phyloP scores from a whole-genome alignment of 2,329 filamentous ascomycete species.

The Aspergillus uvarum region DNA sequence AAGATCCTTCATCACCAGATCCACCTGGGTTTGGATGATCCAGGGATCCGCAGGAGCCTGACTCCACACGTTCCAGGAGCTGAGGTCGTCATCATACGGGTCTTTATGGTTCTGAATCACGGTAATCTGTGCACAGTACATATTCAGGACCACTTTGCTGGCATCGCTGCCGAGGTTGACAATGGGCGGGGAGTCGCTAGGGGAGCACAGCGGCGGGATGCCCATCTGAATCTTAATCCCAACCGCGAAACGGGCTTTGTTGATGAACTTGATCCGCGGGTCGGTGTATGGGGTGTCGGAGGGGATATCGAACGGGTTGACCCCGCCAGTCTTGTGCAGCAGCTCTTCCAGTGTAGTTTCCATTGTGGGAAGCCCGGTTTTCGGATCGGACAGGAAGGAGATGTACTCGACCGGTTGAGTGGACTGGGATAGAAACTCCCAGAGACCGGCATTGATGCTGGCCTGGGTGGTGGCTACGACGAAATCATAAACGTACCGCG shows the following conservation, averaged over 20 bases:
- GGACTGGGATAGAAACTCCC: neutral
- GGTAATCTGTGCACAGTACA: slow-evolving; percentile 2
- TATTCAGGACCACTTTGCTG: slow-evolving; percentile 5
- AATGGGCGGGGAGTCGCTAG: slow-evolving; percentile 1
- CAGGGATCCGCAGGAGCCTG: slow-evolving; percentile 4
- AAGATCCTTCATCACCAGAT: slow-evolving; percentile 1
- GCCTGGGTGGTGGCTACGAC: slow-evolving; percentile 11
- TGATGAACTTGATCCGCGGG: neutral
- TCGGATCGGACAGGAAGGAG: slow-evolving; percentile 7
- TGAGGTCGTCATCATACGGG: neutral
- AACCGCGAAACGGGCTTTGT: neutral
- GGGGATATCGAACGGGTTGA: slow-evolving; percentile 10
- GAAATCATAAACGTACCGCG: slow-evolving; percentile 7
- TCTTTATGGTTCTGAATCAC: slow-evolving; percentile 3
- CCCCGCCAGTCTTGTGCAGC: neutral
- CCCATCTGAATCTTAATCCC: slow-evolving; percentile 9
- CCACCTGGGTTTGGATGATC: neutral
- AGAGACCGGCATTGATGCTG: slow-evolving; percentile 8
- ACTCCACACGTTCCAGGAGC: neutral
- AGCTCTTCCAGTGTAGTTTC: slow-evolving; percentile 6
- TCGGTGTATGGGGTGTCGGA: neutral
- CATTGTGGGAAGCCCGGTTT: neutral
- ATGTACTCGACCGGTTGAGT: neutral
- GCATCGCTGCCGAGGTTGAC: slow-evolving; percentile 1
- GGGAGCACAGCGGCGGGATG: neutral